Evolutionary conservation across 257 asterid genomes (phyloP).

Genomic region (Osmanthus fragrans): DNA sequence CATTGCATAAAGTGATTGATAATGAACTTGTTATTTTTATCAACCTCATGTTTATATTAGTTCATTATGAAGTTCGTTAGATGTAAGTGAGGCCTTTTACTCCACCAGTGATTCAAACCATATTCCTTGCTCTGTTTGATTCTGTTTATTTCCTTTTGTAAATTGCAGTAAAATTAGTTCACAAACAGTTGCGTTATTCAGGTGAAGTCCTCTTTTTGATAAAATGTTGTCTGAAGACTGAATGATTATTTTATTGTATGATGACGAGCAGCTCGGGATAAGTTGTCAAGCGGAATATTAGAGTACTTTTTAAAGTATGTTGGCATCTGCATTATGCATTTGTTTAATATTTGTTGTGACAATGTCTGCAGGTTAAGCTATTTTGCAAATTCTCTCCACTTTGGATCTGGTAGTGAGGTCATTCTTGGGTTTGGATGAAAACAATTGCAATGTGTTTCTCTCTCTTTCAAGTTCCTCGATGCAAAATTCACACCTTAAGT

Average conservation of each 20-base stretch:
- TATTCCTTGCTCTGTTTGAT: neutral
- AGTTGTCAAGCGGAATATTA: neutral
- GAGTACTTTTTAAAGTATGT: neutral
- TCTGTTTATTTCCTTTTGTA: neutral
- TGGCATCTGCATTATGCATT: neutral
- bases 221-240: neutral
- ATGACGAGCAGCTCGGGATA: neutral
- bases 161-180: neutral
- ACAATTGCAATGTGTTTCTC: slow-evolving; percentile 79
- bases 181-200: neutral
- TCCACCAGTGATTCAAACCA: neutral
- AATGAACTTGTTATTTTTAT: neutral
- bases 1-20: slow-evolving; percentile 4
- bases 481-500: slow-evolving; percentile 54
- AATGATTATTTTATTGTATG: neutral
- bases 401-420: slow-evolving; percentile 15
- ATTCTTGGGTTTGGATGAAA: slow-evolving; percentile 50
- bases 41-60: neutral
- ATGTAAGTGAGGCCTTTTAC: neutral
- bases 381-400: slow-evolving; percentile 11
- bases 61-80: slow-evolving; percentile 3
- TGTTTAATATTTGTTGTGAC: slow-evolving; percentile 7
- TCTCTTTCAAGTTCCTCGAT: slow-evolving; percentile 64
- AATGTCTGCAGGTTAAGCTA: slow-evolving; percentile 49
- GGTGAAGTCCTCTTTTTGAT: neutral